A percentile compares a stretch with the other conserved stretches of the same genome.
Evolutionary conservation across 495 filamentous ascomycete genomes (phyloP).

Genomic region (Penicillium verhagenii): DNA sequence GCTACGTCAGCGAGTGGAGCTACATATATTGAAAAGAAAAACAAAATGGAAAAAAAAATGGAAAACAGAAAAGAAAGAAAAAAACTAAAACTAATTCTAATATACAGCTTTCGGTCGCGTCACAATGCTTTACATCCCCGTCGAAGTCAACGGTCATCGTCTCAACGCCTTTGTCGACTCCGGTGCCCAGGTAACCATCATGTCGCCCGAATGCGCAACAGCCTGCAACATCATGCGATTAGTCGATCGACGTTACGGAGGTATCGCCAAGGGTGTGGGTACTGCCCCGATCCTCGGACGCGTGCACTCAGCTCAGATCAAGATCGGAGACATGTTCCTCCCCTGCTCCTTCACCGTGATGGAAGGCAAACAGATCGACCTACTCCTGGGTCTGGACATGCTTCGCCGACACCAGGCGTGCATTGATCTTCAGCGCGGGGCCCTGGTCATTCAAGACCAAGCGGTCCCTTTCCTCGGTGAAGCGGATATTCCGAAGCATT

Average conservation of each 20-base stretch:
- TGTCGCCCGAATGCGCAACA: slow-evolving; percentile 91
- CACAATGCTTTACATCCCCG: slow-evolving; percentile 93
- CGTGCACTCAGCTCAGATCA: slow-evolving; percentile 90
- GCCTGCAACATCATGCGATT: slow-evolving; percentile 94
- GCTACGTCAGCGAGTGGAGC: too few relatives aligned
- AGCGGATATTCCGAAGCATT: slow-evolving; percentile 82
- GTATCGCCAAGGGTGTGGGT: slow-evolving; percentile 89
- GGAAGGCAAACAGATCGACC: slow-evolving; percentile 97
- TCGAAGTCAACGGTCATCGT: slow-evolving; percentile 87
- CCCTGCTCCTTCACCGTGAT: slow-evolving; percentile 98
- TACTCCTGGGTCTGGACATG: slow-evolving; percentile 94
- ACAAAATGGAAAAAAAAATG: too few relatives aligned
- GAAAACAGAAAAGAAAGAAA: too few relatives aligned
- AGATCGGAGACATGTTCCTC: slow-evolving; percentile 84
- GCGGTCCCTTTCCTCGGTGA: slow-evolving; percentile 89
- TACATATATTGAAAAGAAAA: too few relatives aligned
- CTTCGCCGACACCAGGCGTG: slow-evolving; percentile 89
- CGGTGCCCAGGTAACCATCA: slow-evolving; percentile 96
- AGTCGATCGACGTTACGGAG: slow-evolving; percentile 87
- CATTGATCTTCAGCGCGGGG: slow-evolving; percentile 79
- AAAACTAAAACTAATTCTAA: slow-evolving; percentile 3
- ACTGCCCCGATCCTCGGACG: slow-evolving; percentile 92
- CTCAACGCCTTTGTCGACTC: slow-evolving; percentile 98
- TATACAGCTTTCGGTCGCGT: slow-evolving; percentile 82
- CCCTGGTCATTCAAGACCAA: slow-evolving; percentile 80